phyloP scores from a whole-genome alignment of 2,329 filamentous ascomycete genomes.

The Penicillium sp. region DNA sequence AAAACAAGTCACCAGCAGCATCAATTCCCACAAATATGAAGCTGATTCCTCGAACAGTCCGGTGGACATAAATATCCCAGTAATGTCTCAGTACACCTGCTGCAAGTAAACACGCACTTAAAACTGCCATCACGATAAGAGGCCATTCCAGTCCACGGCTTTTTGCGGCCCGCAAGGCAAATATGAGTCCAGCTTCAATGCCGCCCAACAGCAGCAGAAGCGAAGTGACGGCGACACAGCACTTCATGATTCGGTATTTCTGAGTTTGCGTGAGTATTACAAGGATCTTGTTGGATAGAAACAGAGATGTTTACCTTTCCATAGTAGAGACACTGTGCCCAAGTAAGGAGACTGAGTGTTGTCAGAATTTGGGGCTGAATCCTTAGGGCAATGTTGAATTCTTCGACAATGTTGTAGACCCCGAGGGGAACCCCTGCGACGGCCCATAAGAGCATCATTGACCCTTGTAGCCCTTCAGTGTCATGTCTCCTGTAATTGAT shows the following conservation, averaged over 20 bases:
- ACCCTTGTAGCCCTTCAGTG: conserved; percentile 63
- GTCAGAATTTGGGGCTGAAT: conserved; percentile 60
- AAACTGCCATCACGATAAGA: conserved; percentile 63
- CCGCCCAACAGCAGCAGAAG: conserved; percentile 60
- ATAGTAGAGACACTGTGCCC: conserved; percentile 59
- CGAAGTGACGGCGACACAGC: conserved; percentile 50
- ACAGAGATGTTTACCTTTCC: conserved; percentile 33
- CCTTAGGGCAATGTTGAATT: conserved; percentile 54
- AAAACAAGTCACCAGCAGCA: conserved; percentile 67
- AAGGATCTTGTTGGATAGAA: neutral
- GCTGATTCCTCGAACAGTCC: conserved; percentile 68
- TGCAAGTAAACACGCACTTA: conserved; percentile 63
- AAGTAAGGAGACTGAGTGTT: conserved; percentile 53
- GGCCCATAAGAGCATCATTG: conserved; percentile 70
- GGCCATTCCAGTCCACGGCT: conserved; percentile 58
- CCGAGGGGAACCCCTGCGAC: conserved; percentile 68
- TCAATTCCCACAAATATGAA: conserved; percentile 72
- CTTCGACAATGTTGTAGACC: conserved; percentile 57
- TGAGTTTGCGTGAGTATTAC: conserved; percentile 26
- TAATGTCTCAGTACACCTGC: conserved; percentile 68
- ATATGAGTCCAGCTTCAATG: conserved; percentile 60
- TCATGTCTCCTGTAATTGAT: conserved; percentile 67
- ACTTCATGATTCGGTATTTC: conserved; percentile 55
- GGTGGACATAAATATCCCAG: conserved; percentile 65
- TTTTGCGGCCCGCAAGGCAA: conserved; percentile 53